These are phyloP conservation scores for Cardamine occulta DNA, from an alignment of 345 rosid species.

Conservation along the genomic window DNA sequence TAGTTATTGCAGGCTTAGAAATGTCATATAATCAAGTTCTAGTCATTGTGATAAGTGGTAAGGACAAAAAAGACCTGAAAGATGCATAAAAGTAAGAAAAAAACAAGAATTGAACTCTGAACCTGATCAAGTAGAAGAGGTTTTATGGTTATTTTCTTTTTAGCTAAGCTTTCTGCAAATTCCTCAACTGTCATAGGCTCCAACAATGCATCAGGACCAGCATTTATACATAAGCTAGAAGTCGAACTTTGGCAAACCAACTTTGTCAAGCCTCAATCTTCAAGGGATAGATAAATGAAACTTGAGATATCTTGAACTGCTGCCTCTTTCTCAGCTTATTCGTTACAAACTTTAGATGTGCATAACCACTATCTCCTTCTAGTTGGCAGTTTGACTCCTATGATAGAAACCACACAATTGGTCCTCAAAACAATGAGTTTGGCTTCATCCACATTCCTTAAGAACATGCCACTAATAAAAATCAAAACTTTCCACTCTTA, in stretches of 20 bases:
- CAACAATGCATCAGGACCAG: slow-evolving; percentile 92
- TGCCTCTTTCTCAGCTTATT: slow-evolving; percentile 82
- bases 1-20: neutral
- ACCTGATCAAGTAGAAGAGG: slow-evolving; percentile 94
- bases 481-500: neutral
- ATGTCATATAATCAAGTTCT: neutral
- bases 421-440: neutral
- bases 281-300: slow-evolving; percentile 78
- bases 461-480: slow-evolving; percentile 15
- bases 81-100: neutral
- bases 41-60: neutral
- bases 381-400: slow-evolving; percentile 66
- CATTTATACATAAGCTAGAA: no score
- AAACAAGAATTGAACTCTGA: neutral
- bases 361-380: slow-evolving; percentile 71
- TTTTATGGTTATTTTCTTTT: slow-evolving; percentile 78
- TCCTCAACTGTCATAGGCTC: slow-evolving; percentile 79
- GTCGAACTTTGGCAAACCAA: no score
- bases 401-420: neutral
- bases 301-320: slow-evolving; percentile 85
- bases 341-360: slow-evolving; percentile 64
- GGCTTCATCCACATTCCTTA: slow-evolving; percentile 4
- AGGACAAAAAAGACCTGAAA: slow-evolving; percentile 11
- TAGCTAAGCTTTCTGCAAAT: slow-evolving; percentile 57
- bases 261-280: slow-evolving; percentile 75